phyloP scores from a whole-genome alignment of 2,329 filamentous ascomycete species.

The Verticillium alfalfae region DNA sequence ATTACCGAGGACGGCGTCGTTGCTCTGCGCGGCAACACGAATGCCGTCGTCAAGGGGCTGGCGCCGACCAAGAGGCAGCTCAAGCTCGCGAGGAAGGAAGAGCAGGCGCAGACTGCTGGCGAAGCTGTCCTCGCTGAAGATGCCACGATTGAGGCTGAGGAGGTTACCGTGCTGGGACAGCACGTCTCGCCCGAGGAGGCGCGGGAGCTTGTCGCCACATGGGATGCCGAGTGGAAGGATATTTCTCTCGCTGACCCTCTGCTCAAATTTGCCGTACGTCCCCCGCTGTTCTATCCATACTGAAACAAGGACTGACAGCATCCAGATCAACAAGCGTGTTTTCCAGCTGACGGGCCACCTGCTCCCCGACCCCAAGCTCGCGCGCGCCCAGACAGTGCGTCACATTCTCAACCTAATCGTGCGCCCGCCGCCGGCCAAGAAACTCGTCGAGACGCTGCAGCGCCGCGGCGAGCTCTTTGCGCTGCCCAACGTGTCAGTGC shows the following conservation, averaged over 20 bases:
- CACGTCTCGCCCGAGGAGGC: constrained; percentile 31
- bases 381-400: constrained; percentile 46
- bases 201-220: constrained; percentile 33
- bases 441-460: constrained; percentile 58
- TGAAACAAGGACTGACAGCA: neutral
- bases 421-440: constrained; percentile 49
- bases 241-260: constrained; percentile 50
- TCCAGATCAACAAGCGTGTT: constrained; percentile 72
- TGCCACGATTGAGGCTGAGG: constrained; percentile 16
- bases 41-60: constrained; percentile 23
- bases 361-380: constrained; percentile 65
- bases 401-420: constrained; percentile 49
- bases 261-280: constrained; percentile 69
- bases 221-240: constrained; percentile 52
- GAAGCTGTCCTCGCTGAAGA: constrained; percentile 5
- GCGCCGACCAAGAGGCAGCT: constrained; percentile 16
- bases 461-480: constrained; percentile 36
- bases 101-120: constrained; percentile 1
- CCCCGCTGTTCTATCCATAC: neutral
- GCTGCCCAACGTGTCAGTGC: constrained; percentile 67
- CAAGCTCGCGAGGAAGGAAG: constrained; percentile 14
- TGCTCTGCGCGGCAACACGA: constrained; percentile 29
- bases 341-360: constrained; percentile 75
- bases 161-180: constrained; percentile 14
- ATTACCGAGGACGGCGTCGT: constrained; percentile 31